Percentiles rank a stretch among this genome's conserved stretches.
These are phyloP conservation scores for Lunasporangiospora selenospora DNA, from an alignment of 192 early-diverging fungal species.

Conservation along the genomic window DNA sequence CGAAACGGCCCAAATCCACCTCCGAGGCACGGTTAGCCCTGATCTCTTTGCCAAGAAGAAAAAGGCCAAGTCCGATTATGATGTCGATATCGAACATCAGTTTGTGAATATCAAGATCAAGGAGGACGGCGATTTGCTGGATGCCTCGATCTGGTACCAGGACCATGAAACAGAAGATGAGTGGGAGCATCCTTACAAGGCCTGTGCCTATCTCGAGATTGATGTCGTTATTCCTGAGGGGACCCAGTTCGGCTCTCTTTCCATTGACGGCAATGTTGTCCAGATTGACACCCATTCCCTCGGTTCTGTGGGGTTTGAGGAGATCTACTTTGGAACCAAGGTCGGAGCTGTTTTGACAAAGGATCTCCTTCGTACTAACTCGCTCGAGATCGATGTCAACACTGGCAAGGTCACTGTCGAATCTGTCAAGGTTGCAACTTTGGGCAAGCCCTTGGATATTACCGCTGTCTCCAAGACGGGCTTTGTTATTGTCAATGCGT, in stretches of 20 bases:
- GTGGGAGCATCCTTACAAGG: not conserved
- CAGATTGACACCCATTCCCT: not conserved
- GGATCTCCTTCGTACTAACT: not conserved
- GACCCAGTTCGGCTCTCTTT: slow-evolving; percentile 9
- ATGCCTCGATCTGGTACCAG: slow-evolving; percentile 19
- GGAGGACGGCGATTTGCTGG: not conserved
- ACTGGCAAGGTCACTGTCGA: slow-evolving; percentile 12
- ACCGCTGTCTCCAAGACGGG: slow-evolving; percentile 1
- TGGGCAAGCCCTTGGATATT: slow-evolving; percentile 10
- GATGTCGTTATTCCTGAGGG: slow-evolving; percentile 14
- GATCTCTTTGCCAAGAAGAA: not conserved
- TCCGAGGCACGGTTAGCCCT: slow-evolving; percentile 14
- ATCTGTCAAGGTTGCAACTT: slow-evolving; percentile 2
- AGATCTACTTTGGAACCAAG: not conserved
- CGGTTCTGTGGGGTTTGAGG: slow-evolving; percentile 7
- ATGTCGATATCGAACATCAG: not conserved
- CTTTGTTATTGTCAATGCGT: not conserved
- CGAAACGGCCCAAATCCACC: slow-evolving; percentile 10
- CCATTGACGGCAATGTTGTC: slow-evolving; percentile 4
- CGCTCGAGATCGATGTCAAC: not conserved
- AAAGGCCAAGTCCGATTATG: not conserved
- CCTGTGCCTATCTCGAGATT: slow-evolving; percentile 15
- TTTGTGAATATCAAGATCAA: slow-evolving; percentile 14
- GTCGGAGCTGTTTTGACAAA: slow-evolving; percentile 2
- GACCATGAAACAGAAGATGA: not conserved